Conservation (phyloP, 345 rosid species). For the Microthlaspi erraticum region DNA sequence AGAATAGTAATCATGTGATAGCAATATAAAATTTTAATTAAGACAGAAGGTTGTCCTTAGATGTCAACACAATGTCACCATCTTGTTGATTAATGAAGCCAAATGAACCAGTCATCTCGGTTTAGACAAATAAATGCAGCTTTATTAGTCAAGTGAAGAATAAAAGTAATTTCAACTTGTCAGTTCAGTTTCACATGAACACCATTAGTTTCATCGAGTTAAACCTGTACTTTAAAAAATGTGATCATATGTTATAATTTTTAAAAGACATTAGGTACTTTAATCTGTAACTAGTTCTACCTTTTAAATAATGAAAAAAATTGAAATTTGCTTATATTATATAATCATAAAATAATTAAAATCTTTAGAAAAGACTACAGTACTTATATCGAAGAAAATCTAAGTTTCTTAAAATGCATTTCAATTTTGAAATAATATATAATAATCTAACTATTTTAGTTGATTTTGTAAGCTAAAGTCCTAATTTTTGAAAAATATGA, state of each 20-base stretch:
- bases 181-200: constrained; percentile 32
- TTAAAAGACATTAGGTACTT: neutral
- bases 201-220: constrained; percentile 10
- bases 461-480: neutral
- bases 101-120: constrained; percentile 23
- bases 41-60: neutral
- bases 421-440: neutral
- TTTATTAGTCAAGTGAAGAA: constrained; percentile 29
- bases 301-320: neutral
- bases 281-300: neutral
- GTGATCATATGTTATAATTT: neutral
- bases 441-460: neutral
- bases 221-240: neutral
- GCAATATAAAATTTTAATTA: neutral
- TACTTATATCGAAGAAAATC: neutral
- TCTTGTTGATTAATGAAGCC: constrained; percentile 16
- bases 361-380: neutral
- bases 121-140: neutral
- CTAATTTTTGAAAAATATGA: neutral
- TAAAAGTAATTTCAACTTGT: constrained; percentile 9
- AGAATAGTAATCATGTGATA: neutral
- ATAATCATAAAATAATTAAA: neutral
- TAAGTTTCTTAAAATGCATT: neutral
- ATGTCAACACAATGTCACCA: constrained; percentile 13
- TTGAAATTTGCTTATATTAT: too few relatives aligned